These are phyloP conservation scores for Hemileccinum impolitum DNA, from an alignment of 768 basidiomycete species.

Conservation along the genomic window DNA sequence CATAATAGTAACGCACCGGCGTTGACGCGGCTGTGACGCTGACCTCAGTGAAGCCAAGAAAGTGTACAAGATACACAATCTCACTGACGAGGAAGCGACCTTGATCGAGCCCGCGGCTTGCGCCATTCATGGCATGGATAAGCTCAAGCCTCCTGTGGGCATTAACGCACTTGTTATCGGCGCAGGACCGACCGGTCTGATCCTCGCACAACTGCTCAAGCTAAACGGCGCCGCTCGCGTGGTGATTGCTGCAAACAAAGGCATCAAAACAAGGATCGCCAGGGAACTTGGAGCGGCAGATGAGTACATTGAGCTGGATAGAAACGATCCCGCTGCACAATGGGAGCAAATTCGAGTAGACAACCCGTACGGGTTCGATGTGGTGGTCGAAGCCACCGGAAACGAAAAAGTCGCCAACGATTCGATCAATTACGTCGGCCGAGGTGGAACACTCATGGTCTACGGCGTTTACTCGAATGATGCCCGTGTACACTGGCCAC, in stretches of 20 bases:
- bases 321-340: conserved; percentile 63
- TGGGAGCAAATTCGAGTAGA: conserved; percentile 73
- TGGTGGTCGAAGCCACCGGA: conserved; percentile 73
- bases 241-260: conserved; percentile 82
- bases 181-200: conserved; percentile 59
- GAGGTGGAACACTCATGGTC: conserved; percentile 76
- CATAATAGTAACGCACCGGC: too few species aligned
- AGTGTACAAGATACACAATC: too few species aligned
- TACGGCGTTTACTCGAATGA: conserved; percentile 86
- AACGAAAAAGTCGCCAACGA: conserved; percentile 78
- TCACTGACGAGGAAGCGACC: too few species aligned
- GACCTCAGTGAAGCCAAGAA: too few species aligned
- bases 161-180: conserved; percentile 41
- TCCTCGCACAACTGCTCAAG: conserved; percentile 43
- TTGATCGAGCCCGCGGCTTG: too few species aligned
- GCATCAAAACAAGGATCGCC: conserved; percentile 79
- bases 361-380: conserved; percentile 82
- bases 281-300: conserved; percentile 61
- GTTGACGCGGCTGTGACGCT: too few species aligned
- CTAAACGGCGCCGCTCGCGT: conserved; percentile 57
- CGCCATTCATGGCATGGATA: too few species aligned
- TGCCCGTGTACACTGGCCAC: conserved; percentile 77
- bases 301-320: conserved; percentile 60
- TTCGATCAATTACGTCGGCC: conserved; percentile 78
- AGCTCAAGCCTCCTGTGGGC: too few species aligned